phyloP scores from a whole-genome alignment of 2,329 filamentous ascomycete species.

The Claviceps arundinis region DNA sequence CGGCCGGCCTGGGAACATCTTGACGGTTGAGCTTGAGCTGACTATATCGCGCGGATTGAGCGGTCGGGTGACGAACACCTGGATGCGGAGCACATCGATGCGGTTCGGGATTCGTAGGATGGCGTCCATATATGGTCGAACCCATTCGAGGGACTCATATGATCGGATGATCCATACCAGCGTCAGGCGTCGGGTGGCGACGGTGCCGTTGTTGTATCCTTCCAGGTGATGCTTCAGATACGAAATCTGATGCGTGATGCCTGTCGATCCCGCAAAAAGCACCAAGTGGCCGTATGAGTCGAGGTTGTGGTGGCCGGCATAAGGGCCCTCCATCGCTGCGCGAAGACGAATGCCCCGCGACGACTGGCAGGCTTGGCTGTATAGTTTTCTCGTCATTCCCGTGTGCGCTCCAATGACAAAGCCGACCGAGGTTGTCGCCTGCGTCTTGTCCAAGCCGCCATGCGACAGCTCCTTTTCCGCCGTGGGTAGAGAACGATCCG shows the following conservation, averaged over 20 bases:
- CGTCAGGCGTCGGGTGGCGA: slow-evolving; percentile 68
- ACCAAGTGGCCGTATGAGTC: slow-evolving; percentile 87
- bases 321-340: slow-evolving; percentile 81
- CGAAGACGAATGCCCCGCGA: slow-evolving; percentile 44
- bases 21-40: slow-evolving; percentile 64
- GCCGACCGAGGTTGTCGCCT: slow-evolving; percentile 47
- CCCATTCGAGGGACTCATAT: slow-evolving; percentile 83
- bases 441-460: slow-evolving; percentile 23
- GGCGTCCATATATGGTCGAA: slow-evolving; percentile 68
- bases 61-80: slow-evolving; percentile 82
- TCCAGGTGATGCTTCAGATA: slow-evolving; percentile 68
- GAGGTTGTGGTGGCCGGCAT: slow-evolving; percentile 69
- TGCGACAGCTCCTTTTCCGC: slow-evolving; percentile 28
- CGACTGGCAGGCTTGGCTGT: slow-evolving; percentile 49
- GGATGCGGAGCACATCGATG: slow-evolving; percentile 70
- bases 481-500: slow-evolving; percentile 24
- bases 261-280: slow-evolving; percentile 82
- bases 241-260: slow-evolving; percentile 89
- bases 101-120: slow-evolving; percentile 68
- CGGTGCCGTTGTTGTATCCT: slow-evolving; percentile 54
- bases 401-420: slow-evolving; percentile 80
- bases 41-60: slow-evolving; percentile 71
- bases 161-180: slow-evolving; percentile 91
- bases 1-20: slow-evolving; percentile 84
- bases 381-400: slow-evolving; percentile 76